Evolutionary conservation across 2,329 filamentous ascomycete species (phyloP), one percentile per base, ranked within the genome.

Genomic region (Eutypa lata): DNA sequence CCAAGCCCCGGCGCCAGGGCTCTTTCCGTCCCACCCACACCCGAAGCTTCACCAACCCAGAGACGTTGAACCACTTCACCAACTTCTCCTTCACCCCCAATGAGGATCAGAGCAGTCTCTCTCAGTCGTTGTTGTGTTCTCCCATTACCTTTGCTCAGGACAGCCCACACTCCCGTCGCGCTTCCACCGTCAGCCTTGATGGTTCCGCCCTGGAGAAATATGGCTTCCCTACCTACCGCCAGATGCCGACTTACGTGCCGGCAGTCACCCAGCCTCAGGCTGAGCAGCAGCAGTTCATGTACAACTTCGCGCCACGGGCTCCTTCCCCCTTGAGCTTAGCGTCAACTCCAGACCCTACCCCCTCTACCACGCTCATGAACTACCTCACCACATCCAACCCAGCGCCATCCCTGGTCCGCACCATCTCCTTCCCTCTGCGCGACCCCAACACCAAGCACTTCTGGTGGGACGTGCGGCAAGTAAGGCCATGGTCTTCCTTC

Each of bases 391-490:
- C 81, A 0, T 74, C 89, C 55, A 96, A 95, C 66, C 91, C 92
- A 19, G 87, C 90, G 21, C 88, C 92, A 18, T 87, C 88, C 40
- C 78, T 96, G 33, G 90, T 96, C 37, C 88, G 88, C 65, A 89
- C 87, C 60, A 83, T 93, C 60, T 89, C 88, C 54, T 86, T 88
- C 67, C 85, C 73, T 58, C 76, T 78, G 64, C 83, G 78, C 58
- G 89, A 84, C 68, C 86, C 79, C 65, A 82, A 79, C 71, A 87
- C 81, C 63, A 90, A 87, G 69, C 86, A 96, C 75, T 96, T 93
- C 71, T 97, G 93, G 93, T 97, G 91, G 89, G 93, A 97, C 65
- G 82, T 96, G 53, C 89, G 93, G 61, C 93, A 95, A 68, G 78
- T 97, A 60, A 85, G 90, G 57, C 81, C 85, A 56, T 97, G 93